Evolutionary conservation across 768 basidiomycete species (phyloP).

Genomic region (Leccinum barrowsii): DNA sequence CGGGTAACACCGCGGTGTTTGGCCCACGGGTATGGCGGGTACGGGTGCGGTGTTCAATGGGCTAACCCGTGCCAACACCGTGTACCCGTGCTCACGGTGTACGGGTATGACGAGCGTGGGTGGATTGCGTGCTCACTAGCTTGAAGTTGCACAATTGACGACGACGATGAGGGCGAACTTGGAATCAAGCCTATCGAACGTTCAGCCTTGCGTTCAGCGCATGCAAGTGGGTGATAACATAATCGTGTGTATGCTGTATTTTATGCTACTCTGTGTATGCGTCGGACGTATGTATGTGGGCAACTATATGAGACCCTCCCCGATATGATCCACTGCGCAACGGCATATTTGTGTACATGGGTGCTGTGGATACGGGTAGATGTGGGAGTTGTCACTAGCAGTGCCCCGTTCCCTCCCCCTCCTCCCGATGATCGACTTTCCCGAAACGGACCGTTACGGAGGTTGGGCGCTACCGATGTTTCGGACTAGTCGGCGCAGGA

Average conservation of each 20-base stretch:
- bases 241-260: too few species aligned
- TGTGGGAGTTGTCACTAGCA: not conserved
- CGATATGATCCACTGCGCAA: not conserved
- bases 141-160: not conserved
- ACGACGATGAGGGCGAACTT: not conserved
- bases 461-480: not conserved
- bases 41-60: too few species aligned
- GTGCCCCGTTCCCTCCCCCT: not conserved
- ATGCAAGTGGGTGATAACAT: too few species aligned
- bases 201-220: too few species aligned
- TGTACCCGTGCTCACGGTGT: too few species aligned
- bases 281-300: too few species aligned
- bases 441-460: not conserved
- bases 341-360: not conserved
- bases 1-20: too few species aligned
- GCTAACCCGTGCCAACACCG: too few species aligned
- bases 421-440: slow-evolving; percentile 4
- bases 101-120: not conserved
- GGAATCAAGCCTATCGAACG: too few species aligned
- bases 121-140: not conserved
- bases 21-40: too few species aligned
- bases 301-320: not conserved
- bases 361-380: not conserved
- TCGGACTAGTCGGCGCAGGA: not conserved
- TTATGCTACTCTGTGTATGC: too few species aligned